A percentile compares a stretch with the other conserved stretches of the same genome.
Evolutionary conservation across 164 flowering plant species (phyloP).

Genomic region (Piper betle): DNA sequence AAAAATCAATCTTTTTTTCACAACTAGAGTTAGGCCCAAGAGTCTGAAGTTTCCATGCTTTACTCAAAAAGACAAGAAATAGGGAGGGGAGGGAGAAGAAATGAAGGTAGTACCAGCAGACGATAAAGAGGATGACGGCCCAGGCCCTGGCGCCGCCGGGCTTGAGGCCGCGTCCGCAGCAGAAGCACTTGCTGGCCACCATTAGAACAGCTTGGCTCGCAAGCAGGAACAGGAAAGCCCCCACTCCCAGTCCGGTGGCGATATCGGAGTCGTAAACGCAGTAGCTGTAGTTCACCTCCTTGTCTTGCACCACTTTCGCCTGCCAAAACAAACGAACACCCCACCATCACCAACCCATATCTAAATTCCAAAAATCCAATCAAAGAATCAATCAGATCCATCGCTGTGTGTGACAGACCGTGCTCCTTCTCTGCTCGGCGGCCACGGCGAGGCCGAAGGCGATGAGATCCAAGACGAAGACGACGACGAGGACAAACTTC

Average conservation of each 20-base stretch:
- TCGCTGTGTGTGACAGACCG: slow-evolving; percentile 22
- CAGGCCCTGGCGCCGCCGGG: slow-evolving; percentile 87
- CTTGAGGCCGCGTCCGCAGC: slow-evolving; percentile 71
- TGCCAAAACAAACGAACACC: slow-evolving; percentile 11
- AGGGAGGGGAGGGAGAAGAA: too few relatives aligned
- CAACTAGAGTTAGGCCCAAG: too few relatives aligned
- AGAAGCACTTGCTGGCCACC: slow-evolving; percentile 77
- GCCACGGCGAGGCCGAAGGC: slow-evolving; percentile 79
- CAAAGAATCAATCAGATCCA: not conserved
- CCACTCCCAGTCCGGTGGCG: slow-evolving; percentile 69
- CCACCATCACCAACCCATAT: not conserved
- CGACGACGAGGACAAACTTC: slow-evolving; percentile 32
- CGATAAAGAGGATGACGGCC: slow-evolving; percentile 66
- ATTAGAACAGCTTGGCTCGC: slow-evolving; percentile 52
- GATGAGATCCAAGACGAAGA: slow-evolving; percentile 55
- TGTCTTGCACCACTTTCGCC: slow-evolving; percentile 36
- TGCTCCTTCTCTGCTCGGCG: slow-evolving; percentile 78
- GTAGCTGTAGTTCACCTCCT: slow-evolving; percentile 29
- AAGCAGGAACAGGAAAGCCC: slow-evolving; percentile 67
- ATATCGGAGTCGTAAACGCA: slow-evolving; percentile 86
- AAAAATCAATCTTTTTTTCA: too few relatives aligned
- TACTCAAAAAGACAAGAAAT: too few relatives aligned
- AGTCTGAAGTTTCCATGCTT: too few relatives aligned
- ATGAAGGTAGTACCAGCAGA: slow-evolving; percentile 65
- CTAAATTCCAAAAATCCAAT: not conserved